phyloP scores from a whole-genome alignment of 169 alveolate genomes.

The Eimeria mitis region DNA sequence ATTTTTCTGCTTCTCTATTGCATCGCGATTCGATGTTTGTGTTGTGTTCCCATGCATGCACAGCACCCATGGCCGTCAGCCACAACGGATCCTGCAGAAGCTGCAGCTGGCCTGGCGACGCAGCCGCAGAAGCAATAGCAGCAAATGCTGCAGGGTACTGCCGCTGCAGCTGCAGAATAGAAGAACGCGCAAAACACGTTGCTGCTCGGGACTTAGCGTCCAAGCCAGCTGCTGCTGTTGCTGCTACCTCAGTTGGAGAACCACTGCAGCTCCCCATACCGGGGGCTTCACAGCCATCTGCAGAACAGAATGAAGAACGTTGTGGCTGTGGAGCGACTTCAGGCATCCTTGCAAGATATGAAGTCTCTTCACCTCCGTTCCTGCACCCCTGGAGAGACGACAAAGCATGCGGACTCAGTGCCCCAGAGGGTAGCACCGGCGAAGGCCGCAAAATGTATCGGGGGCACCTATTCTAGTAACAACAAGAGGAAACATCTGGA shows the following conservation, averaged over 20 bases:
- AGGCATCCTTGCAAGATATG: background rate
- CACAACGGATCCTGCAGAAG: slow-evolving; percentile 48
- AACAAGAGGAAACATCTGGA: background rate
- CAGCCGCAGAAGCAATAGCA: slow-evolving; percentile 15
- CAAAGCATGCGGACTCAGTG: background rate
- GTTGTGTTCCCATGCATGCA: slow-evolving; percentile 7
- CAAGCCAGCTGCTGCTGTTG: background rate
- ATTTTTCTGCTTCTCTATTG: background rate
- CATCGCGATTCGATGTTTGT: background rate
- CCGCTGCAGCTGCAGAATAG: background rate
- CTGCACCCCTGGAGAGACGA: background rate
- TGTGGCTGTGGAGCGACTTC: background rate
- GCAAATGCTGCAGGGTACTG: slow-evolving; percentile 21
- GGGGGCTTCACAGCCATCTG: background rate
- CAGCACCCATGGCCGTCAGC: slow-evolving; percentile 19
- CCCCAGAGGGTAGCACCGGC: background rate
- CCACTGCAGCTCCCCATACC: background rate
- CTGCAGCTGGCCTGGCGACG: slow-evolving; percentile 6
- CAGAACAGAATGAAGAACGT: background rate
- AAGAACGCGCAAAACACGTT: background rate
- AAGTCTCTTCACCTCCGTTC: background rate
- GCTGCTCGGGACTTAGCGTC: background rate
- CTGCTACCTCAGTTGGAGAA: background rate
- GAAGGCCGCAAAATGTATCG: background rate
- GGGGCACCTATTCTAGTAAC: background rate